Conservation (phyloP, 2,329 filamentous ascomycete species). For the Teratosphaeria pseudoeucalypti region DNA sequence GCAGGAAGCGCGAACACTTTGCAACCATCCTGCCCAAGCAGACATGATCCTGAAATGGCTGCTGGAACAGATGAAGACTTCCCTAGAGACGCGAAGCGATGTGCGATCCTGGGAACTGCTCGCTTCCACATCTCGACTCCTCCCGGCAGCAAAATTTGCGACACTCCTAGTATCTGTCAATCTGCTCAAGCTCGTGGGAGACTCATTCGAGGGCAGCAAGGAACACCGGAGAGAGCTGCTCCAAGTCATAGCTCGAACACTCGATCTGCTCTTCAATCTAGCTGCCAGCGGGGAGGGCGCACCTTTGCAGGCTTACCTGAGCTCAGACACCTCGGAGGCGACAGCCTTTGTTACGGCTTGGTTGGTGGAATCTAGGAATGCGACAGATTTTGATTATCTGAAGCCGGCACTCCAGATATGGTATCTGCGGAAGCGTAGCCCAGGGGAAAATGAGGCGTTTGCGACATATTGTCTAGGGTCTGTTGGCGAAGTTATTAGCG, state of each 20-base stretch:
- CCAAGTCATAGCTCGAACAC: neutral
- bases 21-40: conserved; percentile 21
- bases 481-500: conserved; percentile 10
- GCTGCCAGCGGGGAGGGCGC: conserved; percentile 10
- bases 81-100: conserved; percentile 33
- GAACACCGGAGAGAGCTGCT: neutral
- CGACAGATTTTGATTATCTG: conserved; percentile 3
- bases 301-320: conserved; percentile 15
- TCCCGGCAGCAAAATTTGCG: conserved; percentile 60
- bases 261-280: conserved; percentile 12
- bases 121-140: conserved; percentile 48
- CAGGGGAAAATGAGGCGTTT: conserved; percentile 18
- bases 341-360: conserved; percentile 17
- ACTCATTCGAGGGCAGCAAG: neutral
- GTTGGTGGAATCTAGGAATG: conserved; percentile 6
- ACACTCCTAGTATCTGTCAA: conserved; percentile 60
- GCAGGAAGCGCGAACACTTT: conserved; percentile 18
- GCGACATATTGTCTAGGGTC: conserved; percentile 16
- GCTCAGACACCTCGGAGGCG: conserved; percentile 9
- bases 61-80: conserved; percentile 46
- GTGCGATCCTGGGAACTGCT: conserved; percentile 49
- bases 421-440: conserved; percentile 14
- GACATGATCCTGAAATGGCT: conserved; percentile 61
- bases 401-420: conserved; percentile 17
- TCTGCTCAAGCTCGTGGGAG: conserved; percentile 53